A percentile compares a stretch with the other conserved stretches of the same genome.
phyloP scores from a whole-genome alignment of 495 filamentous ascomycete species.

The Gamarada debralockiae region DNA sequence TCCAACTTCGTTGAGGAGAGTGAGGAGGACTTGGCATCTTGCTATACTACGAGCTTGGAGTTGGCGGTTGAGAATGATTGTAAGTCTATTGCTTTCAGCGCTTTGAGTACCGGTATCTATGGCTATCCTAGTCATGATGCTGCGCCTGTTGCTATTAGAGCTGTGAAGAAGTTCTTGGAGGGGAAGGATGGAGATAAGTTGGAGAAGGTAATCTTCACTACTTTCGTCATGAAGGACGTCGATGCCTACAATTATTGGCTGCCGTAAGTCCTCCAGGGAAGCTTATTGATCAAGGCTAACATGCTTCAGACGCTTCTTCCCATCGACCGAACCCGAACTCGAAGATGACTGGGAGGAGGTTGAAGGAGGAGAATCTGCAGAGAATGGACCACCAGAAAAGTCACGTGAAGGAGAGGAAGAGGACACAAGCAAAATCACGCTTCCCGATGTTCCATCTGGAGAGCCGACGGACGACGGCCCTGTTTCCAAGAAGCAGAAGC shows the following conservation, averaged over 20 bases:
- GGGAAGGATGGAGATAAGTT: conserved; percentile 50
- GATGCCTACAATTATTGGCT: conserved; percentile 61
- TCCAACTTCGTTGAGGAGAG: conserved; percentile 25
- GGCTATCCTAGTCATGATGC: conserved; percentile 78
- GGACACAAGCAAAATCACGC: conserved; percentile 25
- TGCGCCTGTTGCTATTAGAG: conserved; percentile 60
- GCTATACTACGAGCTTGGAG: conserved; percentile 73
- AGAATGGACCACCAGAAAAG: background rate
- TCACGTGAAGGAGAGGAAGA: conserved; percentile 5
- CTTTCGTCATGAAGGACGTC: conserved; percentile 74
- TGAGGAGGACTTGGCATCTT: conserved; percentile 51
- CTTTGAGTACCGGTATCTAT: conserved; percentile 84
- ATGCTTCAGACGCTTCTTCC: conserved; percentile 19
- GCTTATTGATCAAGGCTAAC: background rate
- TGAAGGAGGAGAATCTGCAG: conserved; percentile 21
- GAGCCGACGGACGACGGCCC: conserved; percentile 30
- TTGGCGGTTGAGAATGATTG: conserved; percentile 62
- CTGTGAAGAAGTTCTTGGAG: conserved; percentile 70
- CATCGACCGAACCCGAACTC: conserved; percentile 7
- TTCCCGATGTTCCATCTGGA: conserved; percentile 33
- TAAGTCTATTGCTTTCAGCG: conserved; percentile 75
- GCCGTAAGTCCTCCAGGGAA: conserved; percentile 56
- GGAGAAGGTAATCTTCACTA: conserved; percentile 76
- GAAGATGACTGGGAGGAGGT: conserved; percentile 26
- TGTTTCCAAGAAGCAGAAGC: conserved; percentile 33